Evolutionary conservation across 768 basidiomycete species (phyloP).

Genomic region (Tulasnella sp.): DNA sequence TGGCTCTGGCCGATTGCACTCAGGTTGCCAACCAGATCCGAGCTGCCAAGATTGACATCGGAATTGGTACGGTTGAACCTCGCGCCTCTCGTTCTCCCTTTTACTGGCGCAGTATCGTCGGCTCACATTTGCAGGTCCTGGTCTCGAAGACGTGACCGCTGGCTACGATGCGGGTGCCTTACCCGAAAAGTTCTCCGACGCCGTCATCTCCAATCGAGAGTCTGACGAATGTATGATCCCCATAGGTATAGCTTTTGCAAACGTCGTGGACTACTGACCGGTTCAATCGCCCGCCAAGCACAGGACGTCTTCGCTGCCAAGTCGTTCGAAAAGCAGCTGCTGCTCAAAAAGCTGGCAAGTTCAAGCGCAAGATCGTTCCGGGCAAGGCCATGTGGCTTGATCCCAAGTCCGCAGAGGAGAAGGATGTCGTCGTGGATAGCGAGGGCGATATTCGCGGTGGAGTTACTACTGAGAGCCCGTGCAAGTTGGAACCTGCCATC

Average conservation of each 20-base stretch:
- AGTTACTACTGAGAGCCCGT: conserved; percentile 74
- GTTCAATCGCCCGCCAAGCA: too few relatives aligned
- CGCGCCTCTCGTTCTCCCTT: neutral
- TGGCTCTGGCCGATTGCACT: conserved; percentile 79
- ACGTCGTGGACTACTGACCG: conserved; percentile 83
- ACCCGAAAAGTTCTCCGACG: conserved; percentile 64
- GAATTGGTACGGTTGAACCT: conserved; percentile 65
- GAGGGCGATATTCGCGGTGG: conserved; percentile 90
- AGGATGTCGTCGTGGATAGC: conserved; percentile 67
- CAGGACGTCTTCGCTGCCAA: conserved; percentile 85
- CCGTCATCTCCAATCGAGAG: conserved; percentile 65
- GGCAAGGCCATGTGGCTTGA: conserved; percentile 70
- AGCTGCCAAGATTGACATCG: conserved; percentile 82
- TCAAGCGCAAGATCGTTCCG: conserved; percentile 83
- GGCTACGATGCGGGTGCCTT: conserved; percentile 65
- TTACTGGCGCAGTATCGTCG: conserved; percentile 8
- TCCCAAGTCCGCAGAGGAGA: conserved; percentile 71
- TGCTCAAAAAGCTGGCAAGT: conserved; percentile 79
- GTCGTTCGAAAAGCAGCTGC: conserved; percentile 84
- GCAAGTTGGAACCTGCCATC: conserved; percentile 88
- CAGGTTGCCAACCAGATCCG: conserved; percentile 81
- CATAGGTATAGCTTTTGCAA: conserved; percentile 94
- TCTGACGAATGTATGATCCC: conserved; percentile 82
- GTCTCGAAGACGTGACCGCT: conserved; percentile 88
- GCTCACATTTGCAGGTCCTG: conserved; percentile 58